These are phyloP conservation scores for Fusarium multiceps DNA, from an alignment of 2,329 filamentous ascomycete species.

Conservation along the genomic window DNA sequence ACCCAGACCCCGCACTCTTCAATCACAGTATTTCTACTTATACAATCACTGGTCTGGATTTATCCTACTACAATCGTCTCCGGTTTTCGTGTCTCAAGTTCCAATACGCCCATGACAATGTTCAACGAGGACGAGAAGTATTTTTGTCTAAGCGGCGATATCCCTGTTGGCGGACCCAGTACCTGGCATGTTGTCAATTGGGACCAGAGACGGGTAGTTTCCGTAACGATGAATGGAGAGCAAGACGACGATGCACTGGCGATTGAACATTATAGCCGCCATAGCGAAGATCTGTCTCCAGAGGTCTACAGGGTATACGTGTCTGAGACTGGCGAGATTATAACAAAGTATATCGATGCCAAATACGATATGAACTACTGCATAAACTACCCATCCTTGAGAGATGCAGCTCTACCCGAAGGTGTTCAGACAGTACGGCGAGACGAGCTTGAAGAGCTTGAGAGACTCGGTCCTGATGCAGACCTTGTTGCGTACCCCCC, in stretches of 20 bases:
- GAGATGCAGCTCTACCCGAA: constrained; percentile 27
- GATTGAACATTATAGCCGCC: constrained; percentile 39
- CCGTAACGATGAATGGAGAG: constrained; percentile 46
- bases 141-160: background rate
- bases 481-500: constrained; percentile 38
- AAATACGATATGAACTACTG: constrained; percentile 46
- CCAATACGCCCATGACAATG: too few species aligned
- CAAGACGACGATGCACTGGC: constrained; percentile 44
- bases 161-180: constrained; percentile 40
- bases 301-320: constrained; percentile 40
- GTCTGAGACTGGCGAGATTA: constrained; percentile 39
- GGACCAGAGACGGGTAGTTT: constrained; percentile 46
- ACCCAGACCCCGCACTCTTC: too few species aligned
- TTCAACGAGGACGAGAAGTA: background rate
- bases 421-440: constrained; percentile 35
- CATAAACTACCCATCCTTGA: constrained; percentile 44
- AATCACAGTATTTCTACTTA: too few species aligned
- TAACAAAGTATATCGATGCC: constrained; percentile 37
- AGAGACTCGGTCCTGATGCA: constrained; percentile 43
- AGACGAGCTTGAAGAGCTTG: constrained; percentile 43
- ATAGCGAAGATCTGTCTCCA: constrained; percentile 25
- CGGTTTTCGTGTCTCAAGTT: too few species aligned
- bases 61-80: too few species aligned
- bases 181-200: constrained; percentile 46
- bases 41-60: too few species aligned